phyloP scores from a whole-genome alignment of 1,139 yeast species.

The Candida freyschussii region DNA sequence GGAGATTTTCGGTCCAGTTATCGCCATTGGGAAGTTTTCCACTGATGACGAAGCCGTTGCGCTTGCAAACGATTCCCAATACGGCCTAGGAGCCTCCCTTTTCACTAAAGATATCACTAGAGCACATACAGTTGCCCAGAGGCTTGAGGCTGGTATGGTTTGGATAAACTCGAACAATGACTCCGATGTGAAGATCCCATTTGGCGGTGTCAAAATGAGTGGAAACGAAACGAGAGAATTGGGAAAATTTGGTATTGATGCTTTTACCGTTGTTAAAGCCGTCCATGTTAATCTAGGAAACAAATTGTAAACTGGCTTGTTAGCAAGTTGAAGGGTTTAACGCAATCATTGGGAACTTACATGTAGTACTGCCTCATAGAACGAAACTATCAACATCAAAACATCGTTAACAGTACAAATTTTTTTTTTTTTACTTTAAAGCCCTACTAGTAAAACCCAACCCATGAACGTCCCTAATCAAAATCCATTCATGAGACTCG shows the following conservation, averaged over 20 bases:
- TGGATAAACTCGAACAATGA: slow-evolving; percentile 86
- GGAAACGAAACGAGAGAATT: slow-evolving; percentile 81
- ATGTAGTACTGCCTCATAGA: no score
- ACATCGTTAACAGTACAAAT: not conserved
- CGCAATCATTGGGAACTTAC: no score
- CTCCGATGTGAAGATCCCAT: slow-evolving; percentile 71
- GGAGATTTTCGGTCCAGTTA: slow-evolving; percentile 93
- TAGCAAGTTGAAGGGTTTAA: no score
- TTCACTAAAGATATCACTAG: slow-evolving; percentile 61
- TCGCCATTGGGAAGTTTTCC: slow-evolving; percentile 64
- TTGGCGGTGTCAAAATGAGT: slow-evolving; percentile 77
- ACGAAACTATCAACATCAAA: not conserved
- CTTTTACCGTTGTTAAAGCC: slow-evolving; percentile 78
- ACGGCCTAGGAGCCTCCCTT: slow-evolving; percentile 77
- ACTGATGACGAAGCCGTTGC: slow-evolving; percentile 67
- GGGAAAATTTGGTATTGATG: slow-evolving; percentile 74
- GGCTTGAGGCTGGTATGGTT: slow-evolving; percentile 74
- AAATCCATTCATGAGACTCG: slow-evolving; percentile 12
- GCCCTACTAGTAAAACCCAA: slow-evolving; percentile 2
- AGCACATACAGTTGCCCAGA: slow-evolving; percentile 58
- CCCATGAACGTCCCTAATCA: slow-evolving; percentile 4
- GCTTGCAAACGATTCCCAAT: slow-evolving; percentile 67
- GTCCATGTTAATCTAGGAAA: slow-evolving; percentile 53
- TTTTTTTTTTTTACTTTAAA: no score
- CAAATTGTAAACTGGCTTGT: slow-evolving; percentile 11